Percentiles rank a stretch among this genome's conserved stretches.
phyloP scores from a whole-genome alignment of 805 yeast species.

The Kluyveromyces lactis region DNA sequence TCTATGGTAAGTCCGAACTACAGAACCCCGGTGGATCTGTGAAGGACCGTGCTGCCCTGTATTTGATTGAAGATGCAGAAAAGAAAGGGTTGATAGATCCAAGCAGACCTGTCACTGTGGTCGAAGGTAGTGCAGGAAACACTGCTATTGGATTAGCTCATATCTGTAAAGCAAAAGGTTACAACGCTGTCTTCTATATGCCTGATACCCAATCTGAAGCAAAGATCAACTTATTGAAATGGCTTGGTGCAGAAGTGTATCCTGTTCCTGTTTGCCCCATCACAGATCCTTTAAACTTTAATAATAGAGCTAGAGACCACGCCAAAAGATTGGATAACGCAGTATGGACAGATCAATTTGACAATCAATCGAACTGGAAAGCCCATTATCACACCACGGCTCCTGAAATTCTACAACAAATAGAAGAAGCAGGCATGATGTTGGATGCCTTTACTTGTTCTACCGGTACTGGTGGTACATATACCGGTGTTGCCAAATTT shows the following conservation, averaged over 20 bases:
- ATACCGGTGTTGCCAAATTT: conserved; percentile 77
- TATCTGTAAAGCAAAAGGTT: conserved; percentile 73
- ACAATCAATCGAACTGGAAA: conserved; percentile 77
- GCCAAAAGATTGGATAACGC: conserved; percentile 72
- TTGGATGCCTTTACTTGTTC: conserved; percentile 84
- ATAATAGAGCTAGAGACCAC: conserved; percentile 79
- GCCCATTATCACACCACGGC: conserved; percentile 89
- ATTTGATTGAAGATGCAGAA: conserved; percentile 73
- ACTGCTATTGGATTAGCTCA: conserved; percentile 91
- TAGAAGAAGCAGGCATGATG: conserved; percentile 44
- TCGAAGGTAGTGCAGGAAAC: conserved; percentile 93
- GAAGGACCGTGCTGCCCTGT: conserved; percentile 84
- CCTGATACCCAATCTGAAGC: conserved; percentile 82
- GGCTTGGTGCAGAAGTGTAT: conserved; percentile 77
- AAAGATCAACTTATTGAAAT: conserved; percentile 64
- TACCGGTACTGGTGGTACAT: conserved; percentile 90
- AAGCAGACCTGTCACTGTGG: conserved; percentile 65
- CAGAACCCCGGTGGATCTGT: conserved; percentile 94
- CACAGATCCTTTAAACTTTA: conserved; percentile 76
- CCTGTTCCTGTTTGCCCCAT: conserved; percentile 86
- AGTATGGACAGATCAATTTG: conserved; percentile 91
- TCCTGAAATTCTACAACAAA: conserved; percentile 85
- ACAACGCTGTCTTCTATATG: conserved; percentile 80
- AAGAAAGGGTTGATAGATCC: conserved; percentile 49
- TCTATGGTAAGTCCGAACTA: conserved; percentile 86